Conservation (phyloP, 768 basidiomycete species). For the Chiua virens region DNA sequence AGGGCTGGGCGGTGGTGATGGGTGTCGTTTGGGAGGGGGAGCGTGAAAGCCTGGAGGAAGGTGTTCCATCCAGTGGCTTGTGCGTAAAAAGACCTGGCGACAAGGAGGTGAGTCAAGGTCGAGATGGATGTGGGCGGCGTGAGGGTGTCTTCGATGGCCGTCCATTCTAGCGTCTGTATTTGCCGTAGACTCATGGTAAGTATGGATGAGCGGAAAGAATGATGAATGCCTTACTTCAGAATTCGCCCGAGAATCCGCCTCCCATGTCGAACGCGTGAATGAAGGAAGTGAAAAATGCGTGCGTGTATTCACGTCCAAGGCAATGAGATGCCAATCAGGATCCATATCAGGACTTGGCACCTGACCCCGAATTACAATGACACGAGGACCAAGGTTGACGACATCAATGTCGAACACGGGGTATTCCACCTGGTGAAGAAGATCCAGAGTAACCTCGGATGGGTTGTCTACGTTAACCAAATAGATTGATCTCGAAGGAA, state of each 20-base stretch:
- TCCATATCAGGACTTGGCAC: background rate
- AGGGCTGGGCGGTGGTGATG: background rate
- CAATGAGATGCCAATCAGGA: background rate
- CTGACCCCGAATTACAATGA: conserved; percentile 4
- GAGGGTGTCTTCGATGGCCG: background rate
- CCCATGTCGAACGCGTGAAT: background rate
- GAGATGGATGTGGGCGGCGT: conserved; percentile 6
- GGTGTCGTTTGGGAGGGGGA: conserved; percentile 1
- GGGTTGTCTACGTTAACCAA: conserved; percentile 1
- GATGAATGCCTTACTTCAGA: background rate
- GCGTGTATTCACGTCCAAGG: conserved; percentile 17
- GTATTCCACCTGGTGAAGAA: conserved; percentile 14
- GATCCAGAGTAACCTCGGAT: conserved; percentile 6
- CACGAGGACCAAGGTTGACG: conserved; percentile 17
- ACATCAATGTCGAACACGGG: background rate
- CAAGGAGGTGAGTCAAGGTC: conserved; percentile 20
- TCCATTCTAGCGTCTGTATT: conserved; percentile 1
- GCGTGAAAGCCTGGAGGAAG: conserved; percentile 10
- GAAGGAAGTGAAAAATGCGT: conserved; percentile 2
- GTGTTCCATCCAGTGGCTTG: conserved; percentile 1
- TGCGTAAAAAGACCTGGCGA: conserved; percentile 5
- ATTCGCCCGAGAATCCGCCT: background rate
- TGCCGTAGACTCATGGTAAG: no score
- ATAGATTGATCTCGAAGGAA: background rate
- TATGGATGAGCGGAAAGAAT: background rate